phyloP scores from a whole-genome alignment of 139 green algal genomes.

The Chlamydomonas applanata region DNA sequence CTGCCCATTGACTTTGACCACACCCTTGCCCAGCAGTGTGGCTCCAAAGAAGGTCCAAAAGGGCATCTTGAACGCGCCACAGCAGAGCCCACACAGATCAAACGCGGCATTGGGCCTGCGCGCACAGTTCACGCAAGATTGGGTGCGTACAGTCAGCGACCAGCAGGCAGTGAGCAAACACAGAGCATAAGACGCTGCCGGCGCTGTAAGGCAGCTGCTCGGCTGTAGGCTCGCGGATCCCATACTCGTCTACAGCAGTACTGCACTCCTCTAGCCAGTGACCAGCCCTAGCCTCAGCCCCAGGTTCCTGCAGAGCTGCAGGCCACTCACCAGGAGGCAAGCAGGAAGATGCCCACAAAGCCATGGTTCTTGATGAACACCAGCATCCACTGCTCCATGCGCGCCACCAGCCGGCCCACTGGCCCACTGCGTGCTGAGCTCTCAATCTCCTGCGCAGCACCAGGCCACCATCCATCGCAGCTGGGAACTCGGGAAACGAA shows the following conservation, averaged over 20 bases:
- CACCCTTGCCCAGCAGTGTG: conserved; percentile 82
- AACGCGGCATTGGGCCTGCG: conserved; percentile 82
- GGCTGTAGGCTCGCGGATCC: too few relatives aligned
- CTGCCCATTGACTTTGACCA: conserved; percentile 71
- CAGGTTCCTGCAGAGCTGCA: too few relatives aligned
- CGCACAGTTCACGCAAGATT: too few relatives aligned
- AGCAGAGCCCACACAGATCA: conserved; percentile 92
- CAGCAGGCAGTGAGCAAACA: too few relatives aligned
- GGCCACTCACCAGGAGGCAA: conserved; percentile 67
- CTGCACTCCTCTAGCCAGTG: too few relatives aligned
- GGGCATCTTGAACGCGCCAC: conserved; percentile 87
- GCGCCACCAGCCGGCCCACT: conserved; percentile 4
- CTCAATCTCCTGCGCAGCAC: neutral
- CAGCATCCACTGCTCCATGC: conserved; percentile 78
- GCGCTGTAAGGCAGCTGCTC: too few relatives aligned
- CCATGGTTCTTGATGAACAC: conserved; percentile 74
- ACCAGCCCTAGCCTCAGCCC: too few relatives aligned
- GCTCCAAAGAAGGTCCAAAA: conserved; percentile 91
- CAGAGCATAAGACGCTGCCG: too few relatives aligned
- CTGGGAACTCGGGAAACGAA: too few relatives aligned
- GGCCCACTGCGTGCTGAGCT: neutral
- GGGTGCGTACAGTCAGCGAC: too few relatives aligned
- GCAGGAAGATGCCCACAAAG: conserved; percentile 84
- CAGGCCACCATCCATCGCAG: too few relatives aligned
- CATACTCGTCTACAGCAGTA: too few relatives aligned